Percentiles rank a stretch among this genome's conserved stretches.
phyloP scores from a whole-genome alignment of 345 rosid genomes.

The Brassica incana region DNA sequence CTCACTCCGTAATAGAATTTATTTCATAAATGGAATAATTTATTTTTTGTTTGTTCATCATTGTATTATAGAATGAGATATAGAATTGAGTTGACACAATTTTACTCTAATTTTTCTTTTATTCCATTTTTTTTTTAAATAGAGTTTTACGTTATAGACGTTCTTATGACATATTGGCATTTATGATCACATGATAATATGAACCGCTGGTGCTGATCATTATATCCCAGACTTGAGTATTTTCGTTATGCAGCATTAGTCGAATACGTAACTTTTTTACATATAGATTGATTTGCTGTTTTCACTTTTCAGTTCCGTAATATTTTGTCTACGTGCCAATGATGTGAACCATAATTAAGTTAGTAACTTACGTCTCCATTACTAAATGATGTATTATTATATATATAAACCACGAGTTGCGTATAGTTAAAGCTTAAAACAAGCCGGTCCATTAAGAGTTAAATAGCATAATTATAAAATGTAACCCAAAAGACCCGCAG shows the following conservation, averaged over 20 bases:
- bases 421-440: background rate
- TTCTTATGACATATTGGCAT: background rate
- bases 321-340: background rate
- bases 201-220: background rate
- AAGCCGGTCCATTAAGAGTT: background rate
- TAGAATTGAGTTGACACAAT: too few species aligned
- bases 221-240: background rate
- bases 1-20: too few species aligned
- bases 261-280: background rate
- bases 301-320: background rate
- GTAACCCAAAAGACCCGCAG: background rate
- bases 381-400: conserved; percentile 2
- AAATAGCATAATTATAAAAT: background rate
- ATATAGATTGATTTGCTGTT: background rate
- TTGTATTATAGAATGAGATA: too few species aligned
- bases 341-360: background rate
- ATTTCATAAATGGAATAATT: too few species aligned
- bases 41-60: too few species aligned
- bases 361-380: background rate
- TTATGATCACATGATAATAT: background rate
- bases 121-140: too few species aligned
- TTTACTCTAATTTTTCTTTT: too few species aligned
- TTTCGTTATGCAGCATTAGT: background rate
- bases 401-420: conserved; percentile 7
- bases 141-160: too few species aligned